Evolutionary conservation across 139 green algal genomes (phyloP).

Genomic region (Volvox reticuliferus): DNA sequence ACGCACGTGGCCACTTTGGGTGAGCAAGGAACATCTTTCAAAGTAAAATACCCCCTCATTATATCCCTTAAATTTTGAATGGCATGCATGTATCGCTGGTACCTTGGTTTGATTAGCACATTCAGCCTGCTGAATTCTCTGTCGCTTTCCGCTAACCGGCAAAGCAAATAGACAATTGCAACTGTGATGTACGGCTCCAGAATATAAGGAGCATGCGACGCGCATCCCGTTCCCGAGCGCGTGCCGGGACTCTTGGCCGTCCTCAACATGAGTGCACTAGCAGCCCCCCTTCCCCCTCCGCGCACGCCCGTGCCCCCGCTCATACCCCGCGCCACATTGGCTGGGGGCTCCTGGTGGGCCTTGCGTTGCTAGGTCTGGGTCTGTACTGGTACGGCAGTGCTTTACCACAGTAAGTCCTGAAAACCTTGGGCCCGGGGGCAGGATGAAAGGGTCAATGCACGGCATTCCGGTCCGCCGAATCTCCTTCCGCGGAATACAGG

Average conservation of each 20-base stretch:
- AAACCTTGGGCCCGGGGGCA: too few species aligned
- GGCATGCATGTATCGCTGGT: too few species aligned
- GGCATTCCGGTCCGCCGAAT: too few species aligned
- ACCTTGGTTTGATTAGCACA: too few species aligned
- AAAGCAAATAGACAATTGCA: too few species aligned
- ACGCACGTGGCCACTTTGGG: background rate
- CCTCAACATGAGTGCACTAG: background rate
- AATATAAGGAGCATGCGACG: background rate
- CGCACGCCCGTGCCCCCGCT: background rate
- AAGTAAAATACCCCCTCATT: background rate
- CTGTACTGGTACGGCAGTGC: constrained; percentile 7
- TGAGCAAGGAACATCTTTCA: background rate
- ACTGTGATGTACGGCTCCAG: too few species aligned
- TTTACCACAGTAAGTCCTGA: background rate
- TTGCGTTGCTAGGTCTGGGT: background rate
- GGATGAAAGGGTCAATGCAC: too few species aligned
- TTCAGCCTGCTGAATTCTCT: too few species aligned
- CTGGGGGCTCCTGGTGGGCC: background rate
- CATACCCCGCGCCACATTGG: background rate
- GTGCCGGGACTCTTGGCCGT: background rate
- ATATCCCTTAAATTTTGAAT: too few species aligned
- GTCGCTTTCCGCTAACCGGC: too few species aligned
- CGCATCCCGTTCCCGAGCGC: background rate
- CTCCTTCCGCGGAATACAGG: too few species aligned
- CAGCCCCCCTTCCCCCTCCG: background rate